Evolutionary conservation across 2,329 filamentous ascomycete species (phyloP), one percentile per base, ranked within the genome.

Genomic region (Fusarium pseudograminearum): DNA sequence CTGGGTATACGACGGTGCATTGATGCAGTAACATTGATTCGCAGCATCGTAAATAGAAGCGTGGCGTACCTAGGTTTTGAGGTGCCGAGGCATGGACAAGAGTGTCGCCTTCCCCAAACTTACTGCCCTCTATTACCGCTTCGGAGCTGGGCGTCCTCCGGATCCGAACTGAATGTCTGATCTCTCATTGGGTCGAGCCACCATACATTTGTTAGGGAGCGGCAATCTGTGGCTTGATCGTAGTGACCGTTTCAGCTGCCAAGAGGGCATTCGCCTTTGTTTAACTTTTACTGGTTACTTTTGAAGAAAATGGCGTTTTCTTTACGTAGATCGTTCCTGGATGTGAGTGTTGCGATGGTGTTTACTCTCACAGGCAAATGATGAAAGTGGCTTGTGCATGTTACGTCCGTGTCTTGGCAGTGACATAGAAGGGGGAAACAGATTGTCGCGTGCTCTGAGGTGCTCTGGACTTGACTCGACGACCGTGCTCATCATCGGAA

Each of bases 111-210:
- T 50, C 7, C 16, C 46, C 46, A 24, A 24, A n/a, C 24, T 50
- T 50, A 50, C 22, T 50, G 47, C 47, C 47, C 9, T 50, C 16
- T 7, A 8, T 26, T 3, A 44, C 53, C n/a, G 14, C 15, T 7
- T 31, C 64, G 62, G 56, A 57, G 8, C 50, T 65, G 60, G 65
- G 20, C 47, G 47, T 18, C 14, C 1, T 47, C 68, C 67, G 67
- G 67, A 50, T 70, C 67, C 67, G 62, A 70, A 45, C 22, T 12
- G 8, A 10, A 20, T 34, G 5, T 6, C 6, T 15, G 9, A 20
- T 7, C 5, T 50, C 5, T 14, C 2, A 67, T 67, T 69, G 40
- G 61, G 16, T 14, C 20, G 45, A 67, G 54, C 48, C 56, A 61
- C 44, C 22, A 5, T 28, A 15, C 11, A 8, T 12, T 4, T 24